Evolutionary conservation across 2,329 filamentous ascomycete genomes (phyloP).

Genomic region (Aspergillus puulaauensis): DNA sequence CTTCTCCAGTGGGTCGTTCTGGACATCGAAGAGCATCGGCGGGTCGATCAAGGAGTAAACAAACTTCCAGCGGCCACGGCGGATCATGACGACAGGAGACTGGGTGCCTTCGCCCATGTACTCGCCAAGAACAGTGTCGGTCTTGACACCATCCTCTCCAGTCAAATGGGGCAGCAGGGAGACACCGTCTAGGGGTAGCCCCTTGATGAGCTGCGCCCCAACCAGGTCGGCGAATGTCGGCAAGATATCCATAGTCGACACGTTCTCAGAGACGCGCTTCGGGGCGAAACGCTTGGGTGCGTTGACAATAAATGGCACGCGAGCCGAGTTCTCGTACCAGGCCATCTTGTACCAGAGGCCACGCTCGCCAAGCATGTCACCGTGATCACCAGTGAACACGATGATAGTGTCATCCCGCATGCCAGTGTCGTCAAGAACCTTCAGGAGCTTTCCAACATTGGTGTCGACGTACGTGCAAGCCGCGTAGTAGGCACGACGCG

Average conservation of each 20-base stretch:
- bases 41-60: slow-evolving; percentile 81
- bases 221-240: slow-evolving; percentile 85
- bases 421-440: slow-evolving; percentile 74
- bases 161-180: slow-evolving; percentile 76
- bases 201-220: slow-evolving; percentile 66
- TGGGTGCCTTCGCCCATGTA: slow-evolving; percentile 94
- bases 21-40: slow-evolving; percentile 80
- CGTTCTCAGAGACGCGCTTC: slow-evolving; percentile 76
- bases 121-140: slow-evolving; percentile 89
- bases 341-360: slow-evolving; percentile 97
- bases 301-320: slow-evolving; percentile 83
- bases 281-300: slow-evolving; percentile 73
- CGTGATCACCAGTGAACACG: slow-evolving; percentile 90
- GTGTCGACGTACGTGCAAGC: slow-evolving; percentile 93
- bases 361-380: slow-evolving; percentile 92
- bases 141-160: slow-evolving; percentile 54
- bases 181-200: slow-evolving; percentile 80
- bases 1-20: slow-evolving; percentile 72
- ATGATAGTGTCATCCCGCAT: slow-evolving; percentile 84
- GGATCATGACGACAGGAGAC: slow-evolving; percentile 90
- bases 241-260: slow-evolving; percentile 86
- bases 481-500: slow-evolving; percentile 86
- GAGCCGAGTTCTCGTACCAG: slow-evolving; percentile 88
- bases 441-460: slow-evolving; percentile 79
- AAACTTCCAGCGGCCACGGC: slow-evolving; percentile 86